Conservation (phyloP, 192 early-diverging fungal genomes). For the Umbelopsis isabellina region DNA sequence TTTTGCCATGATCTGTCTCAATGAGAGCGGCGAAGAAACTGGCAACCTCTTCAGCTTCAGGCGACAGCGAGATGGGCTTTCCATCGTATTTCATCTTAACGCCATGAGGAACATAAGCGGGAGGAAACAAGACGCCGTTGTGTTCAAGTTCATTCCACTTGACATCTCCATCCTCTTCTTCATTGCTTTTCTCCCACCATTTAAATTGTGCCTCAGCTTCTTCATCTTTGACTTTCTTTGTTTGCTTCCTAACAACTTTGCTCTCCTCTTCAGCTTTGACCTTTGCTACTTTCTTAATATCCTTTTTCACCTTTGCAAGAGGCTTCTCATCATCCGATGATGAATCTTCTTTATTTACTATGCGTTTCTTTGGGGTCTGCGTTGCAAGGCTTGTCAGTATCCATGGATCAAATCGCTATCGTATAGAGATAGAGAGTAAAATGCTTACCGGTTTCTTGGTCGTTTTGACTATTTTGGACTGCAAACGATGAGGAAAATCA, state of each 20-base stretch:
- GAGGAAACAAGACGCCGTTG: constrained; percentile 89
- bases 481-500: neutral
- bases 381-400: neutral
- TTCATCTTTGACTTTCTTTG: constrained; percentile 43
- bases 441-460: constrained; percentile 26
- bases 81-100: constrained; percentile 89
- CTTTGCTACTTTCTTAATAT: constrained; percentile 39
- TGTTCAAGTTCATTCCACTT: constrained; percentile 92
- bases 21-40: constrained; percentile 90
- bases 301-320: constrained; percentile 11
- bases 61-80: constrained; percentile 61
- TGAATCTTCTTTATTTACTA: constrained; percentile 23
- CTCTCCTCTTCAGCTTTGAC: constrained; percentile 35
- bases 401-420: neutral
- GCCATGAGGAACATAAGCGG: constrained; percentile 87
- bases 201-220: constrained; percentile 67
- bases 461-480: constrained; percentile 35
- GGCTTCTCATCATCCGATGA: constrained; percentile 23
- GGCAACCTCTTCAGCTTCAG: constrained; percentile 93
- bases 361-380: constrained; percentile 1
- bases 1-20: constrained; percentile 82
- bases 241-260: constrained; percentile 17
- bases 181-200: constrained; percentile 69
- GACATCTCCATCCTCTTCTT: constrained; percentile 61
- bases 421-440: too few species aligned